Evolutionary conservation across 345 rosid species (phyloP), one percentile per base, ranked within the genome.

Genomic region (Populus ilicifolia): DNA sequence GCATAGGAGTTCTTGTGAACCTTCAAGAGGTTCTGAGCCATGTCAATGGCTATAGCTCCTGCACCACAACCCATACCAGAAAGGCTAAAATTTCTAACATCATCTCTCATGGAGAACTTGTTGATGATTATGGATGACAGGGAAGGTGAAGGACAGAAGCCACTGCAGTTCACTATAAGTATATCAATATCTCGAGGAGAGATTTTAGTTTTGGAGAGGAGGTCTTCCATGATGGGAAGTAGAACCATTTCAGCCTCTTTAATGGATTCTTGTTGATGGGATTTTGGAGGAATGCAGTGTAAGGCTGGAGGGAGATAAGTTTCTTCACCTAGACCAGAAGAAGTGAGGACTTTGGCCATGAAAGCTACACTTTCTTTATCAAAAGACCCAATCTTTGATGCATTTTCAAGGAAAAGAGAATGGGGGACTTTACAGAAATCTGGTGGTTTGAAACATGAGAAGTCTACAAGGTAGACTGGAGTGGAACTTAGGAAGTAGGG

Each of bases 11-110:
- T 83, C 33, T 68, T 85, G 56, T 81, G 85, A 35, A 76, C 76
- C 54, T 76, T 80, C 29, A 89, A 79, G 59, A 89, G 86, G 56
- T 54, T 84, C 30, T 77, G 75, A 20, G 89, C 93, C 75, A 89
- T 41, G 50, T 89, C 90, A 44, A 89, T 73, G 54, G 65, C 81
- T 3, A 86, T 70, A 8, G 81, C 82, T 5, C 89, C 78, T n/a
- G 89, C 93, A 54, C 89, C 85, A 80, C 93, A 89, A 1, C 93
- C 93, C 93, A 89, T 89, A 17, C 93, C 93, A 44, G 93, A 86
- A 46, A 89, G 85, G 71, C 80, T 88, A 62, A 59, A 89, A 82
- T 82, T 89, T 73, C 85, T 86, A 6, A 84, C 69, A 18, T 88
- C 88, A 16, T 64, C 70, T 66, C 80, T 86, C 86, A 89, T 79